These are phyloP conservation scores for Colletotrichum truncatum DNA, from an alignment of 2,329 filamentous ascomycete genomes.

Conservation along the genomic window DNA sequence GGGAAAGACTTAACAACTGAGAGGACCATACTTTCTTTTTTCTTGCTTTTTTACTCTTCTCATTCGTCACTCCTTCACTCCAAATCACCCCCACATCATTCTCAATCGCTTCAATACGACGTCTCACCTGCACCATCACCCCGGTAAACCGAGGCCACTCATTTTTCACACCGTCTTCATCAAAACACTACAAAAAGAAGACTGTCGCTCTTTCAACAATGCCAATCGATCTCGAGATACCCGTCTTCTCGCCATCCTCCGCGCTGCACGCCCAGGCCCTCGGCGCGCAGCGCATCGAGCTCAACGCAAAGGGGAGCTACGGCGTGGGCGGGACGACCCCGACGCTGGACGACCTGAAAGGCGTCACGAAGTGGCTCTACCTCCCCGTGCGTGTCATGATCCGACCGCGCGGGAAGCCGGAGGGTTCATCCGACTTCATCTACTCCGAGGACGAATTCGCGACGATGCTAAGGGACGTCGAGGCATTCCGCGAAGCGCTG, in stretches of 20 bases:
- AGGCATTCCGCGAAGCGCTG: constrained; percentile 47
- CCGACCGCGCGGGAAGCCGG: constrained; percentile 53
- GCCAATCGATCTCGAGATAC: constrained; percentile 56
- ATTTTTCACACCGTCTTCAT: neutral
- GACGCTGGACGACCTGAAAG: constrained; percentile 46
- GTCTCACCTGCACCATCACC: too few relatives aligned
- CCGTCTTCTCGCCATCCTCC: constrained; percentile 58
- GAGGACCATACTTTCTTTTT: neutral
- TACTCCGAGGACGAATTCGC: constrained; percentile 55
- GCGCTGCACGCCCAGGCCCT: constrained; percentile 49
- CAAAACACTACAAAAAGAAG: neutral
- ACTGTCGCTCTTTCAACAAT: constrained; percentile 2
- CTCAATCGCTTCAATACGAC: too few relatives aligned
- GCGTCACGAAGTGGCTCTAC: constrained; percentile 32
- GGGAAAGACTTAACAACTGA: neutral
- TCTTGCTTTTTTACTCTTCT: too few relatives aligned
- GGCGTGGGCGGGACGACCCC: constrained; percentile 61
- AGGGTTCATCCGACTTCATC: constrained; percentile 52
- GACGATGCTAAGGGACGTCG: constrained; percentile 47
- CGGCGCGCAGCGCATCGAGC: constrained; percentile 62
- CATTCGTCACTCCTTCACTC: neutral
- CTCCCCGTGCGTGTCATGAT: constrained; percentile 64
- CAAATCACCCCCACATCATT: too few relatives aligned
- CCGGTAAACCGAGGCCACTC: too few relatives aligned
- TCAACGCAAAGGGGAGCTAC: constrained; percentile 63